phyloP scores from a whole-genome alignment of 2,329 filamentous ascomycete species.

The Camptophora hylomeconis region DNA sequence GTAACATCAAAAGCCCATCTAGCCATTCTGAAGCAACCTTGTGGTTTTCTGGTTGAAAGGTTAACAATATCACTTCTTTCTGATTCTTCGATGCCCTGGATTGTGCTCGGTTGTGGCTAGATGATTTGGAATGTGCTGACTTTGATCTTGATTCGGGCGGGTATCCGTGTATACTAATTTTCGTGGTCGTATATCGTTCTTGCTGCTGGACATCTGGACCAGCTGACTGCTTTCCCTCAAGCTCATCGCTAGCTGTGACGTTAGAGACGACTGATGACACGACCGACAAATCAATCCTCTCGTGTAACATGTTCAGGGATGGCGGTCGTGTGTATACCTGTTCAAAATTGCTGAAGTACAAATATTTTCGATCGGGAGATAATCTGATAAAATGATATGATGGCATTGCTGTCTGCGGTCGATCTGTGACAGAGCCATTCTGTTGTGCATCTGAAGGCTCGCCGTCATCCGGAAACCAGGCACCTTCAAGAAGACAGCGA shows the following conservation, averaged over 20 bases:
- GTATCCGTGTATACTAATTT: slow-evolving; percentile 83
- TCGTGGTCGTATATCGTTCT: slow-evolving; percentile 48
- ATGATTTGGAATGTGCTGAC: slow-evolving; percentile 17
- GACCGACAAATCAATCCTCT: slow-evolving; percentile 60
- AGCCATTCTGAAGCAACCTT: slow-evolving; percentile 90
- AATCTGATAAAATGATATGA: slow-evolving; percentile 75
- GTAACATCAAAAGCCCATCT: slow-evolving; percentile 84
- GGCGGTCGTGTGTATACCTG: slow-evolving; percentile 52
- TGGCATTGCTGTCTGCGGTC: slow-evolving; percentile 22
- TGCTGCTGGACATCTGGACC: slow-evolving; percentile 30
- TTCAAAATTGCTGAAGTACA: slow-evolving; percentile 82
- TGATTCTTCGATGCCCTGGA: slow-evolving; percentile 19
- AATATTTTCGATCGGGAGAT: slow-evolving; percentile 77
- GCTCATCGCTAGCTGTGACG: slow-evolving; percentile 45
- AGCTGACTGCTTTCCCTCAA: slow-evolving; percentile 10
- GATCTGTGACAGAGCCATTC: slow-evolving; percentile 6
- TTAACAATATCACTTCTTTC: slow-evolving; percentile 63
- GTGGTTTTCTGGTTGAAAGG: slow-evolving; percentile 68
- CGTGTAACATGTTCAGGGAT: slow-evolving; percentile 7
- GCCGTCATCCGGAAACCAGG: slow-evolving; percentile 61
- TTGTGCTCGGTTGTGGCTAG: slow-evolving; percentile 20
- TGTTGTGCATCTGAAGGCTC: slow-evolving; percentile 35
- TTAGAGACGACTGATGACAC: slow-evolving; percentile 93
- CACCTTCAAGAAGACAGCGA: slow-evolving; percentile 72
- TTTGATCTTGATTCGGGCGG: slow-evolving; percentile 20